Evolutionary conservation across 164 flowering plant genomes (phyloP), one percentile per base, ranked within the genome.

Genomic region (Umbellularia californica): DNA sequence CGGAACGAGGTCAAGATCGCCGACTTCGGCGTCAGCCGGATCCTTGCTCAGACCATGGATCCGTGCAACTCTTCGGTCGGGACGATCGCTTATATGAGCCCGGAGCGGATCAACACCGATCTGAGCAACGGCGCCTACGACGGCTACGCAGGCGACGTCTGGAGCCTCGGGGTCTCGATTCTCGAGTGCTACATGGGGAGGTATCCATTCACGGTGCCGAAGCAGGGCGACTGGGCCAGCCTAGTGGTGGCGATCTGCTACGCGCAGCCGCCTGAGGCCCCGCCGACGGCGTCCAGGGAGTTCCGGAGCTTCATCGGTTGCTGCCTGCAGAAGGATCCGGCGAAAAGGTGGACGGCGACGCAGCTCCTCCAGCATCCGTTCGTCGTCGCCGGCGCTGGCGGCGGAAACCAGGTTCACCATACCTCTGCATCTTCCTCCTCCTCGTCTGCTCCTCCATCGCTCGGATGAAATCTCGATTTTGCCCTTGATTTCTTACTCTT

Each of bases 191-290:
- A 90, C 72, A 23, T 92, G 77, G 98, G 98, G 50, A 78, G 85
- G 50, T 94, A 89, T 66, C 98, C 97, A 0, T 89, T 92, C 55
- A 78, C 81, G 0, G 93, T 88, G 14, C 86, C 87, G 1, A 72
- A 92, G 71, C 88, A 83, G 14, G 96, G 96, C 0, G 98, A 92
- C 77, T 94, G 98, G 98, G 96, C 98, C 0, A 94, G 92, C 65
- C 77, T 94, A 55, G 89, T 94, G 92, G 83, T 86, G 62, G 96
- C 97, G 0, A 92, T 94, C 25, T 94, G 97, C 76, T 85, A 90
- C 85, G 77, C 92, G 3, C 84, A 82, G 72, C 97, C 98, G 23
- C 98, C 97, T 2, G 89, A 88, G 81, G 96, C 95, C 0, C 97
- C 98, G 17, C 58, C 75, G 5, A 73, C 84, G 0, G 96, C 98